Base-by-base conservation (phyloP, 306 rosid genomes). In the Casuarina cunninghamiana region DNA sequence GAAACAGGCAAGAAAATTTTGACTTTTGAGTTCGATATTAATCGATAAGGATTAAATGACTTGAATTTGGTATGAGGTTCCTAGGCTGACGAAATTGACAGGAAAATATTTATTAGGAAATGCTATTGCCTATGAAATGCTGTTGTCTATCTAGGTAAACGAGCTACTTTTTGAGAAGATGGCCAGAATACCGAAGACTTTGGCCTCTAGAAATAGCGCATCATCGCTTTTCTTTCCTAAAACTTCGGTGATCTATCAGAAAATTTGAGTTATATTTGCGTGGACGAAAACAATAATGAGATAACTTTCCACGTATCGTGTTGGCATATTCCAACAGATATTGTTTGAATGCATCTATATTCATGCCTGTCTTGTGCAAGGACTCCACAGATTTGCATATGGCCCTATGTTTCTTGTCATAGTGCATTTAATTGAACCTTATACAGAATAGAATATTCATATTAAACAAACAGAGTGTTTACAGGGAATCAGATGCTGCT, bases 291-390 rank as follows among this genome's bases (percentile, higher is more conserved):
- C 94, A 45, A 97, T 85, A 44, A 91, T 96, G 32, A 98, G 97
- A 81, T 96, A 97, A 62, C 97, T 94, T 0, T 74, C 99, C 99
- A 74, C 99, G 93, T 69, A 96, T 96, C 78, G 98, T 96, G 84
- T 96, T 93, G 49, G 90, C 94, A 80, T 86, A 96, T 71, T 96
- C 89, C 37, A 5, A 39, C 69, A 90, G 86, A 88, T 96, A 96
- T 44, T 83, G 73, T 78, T 91, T 96, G 91, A 96, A 96, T 63
- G 89, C 91, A 82, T 89, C 97, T 53, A 90, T 86, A 71, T 89
- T 97, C 97, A 96, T 96, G 77, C 99, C 98, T 97, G 91, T 96
- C 85, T 51, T 86, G 82, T 96, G 98, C 84, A 91, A 77, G 55
- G 93, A 98, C 86, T 96, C 99, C 67, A 96, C 93, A 53, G 97